phyloP scores from a whole-genome alignment of 1,284 basidiomycete species.

The Papiliotrema fonsecae region DNA sequence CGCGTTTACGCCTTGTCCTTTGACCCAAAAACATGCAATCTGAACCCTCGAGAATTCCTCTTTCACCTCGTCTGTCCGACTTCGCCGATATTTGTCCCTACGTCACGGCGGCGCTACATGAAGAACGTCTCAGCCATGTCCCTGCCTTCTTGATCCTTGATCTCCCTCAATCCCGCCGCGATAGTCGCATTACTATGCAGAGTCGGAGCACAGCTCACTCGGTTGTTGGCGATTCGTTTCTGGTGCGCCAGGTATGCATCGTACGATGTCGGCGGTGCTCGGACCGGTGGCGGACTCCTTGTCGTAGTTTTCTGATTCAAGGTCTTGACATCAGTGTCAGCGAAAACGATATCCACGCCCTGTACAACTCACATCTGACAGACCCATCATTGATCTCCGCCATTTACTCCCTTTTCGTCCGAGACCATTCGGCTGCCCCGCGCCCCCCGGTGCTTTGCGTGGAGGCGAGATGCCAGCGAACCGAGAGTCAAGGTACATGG shows the following conservation, averaged over 20 bases:
- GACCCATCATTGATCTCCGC: slow-evolving; percentile 28
- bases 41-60: no score
- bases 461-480: slow-evolving; percentile 18
- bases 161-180: slow-evolving; percentile 25
- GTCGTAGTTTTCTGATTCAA: not conserved
- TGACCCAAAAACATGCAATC: no score
- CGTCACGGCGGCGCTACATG: no score
- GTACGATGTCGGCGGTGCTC: slow-evolving; percentile 28
- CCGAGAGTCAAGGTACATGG: not conserved
- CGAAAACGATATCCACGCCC: no score
- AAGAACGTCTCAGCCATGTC: slow-evolving; percentile 42
- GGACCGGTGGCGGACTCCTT: not conserved
- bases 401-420: slow-evolving; percentile 30
- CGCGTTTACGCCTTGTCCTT: no score
- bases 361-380: slow-evolving; percentile 9
- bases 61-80: no score
- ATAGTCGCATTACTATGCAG: slow-evolving; percentile 29
- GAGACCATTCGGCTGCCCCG: slow-evolving; percentile 7
- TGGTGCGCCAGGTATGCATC: slow-evolving; percentile 33
- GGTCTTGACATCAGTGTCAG: no score
- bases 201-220: slow-evolving; percentile 26
- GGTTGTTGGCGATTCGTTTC: slow-evolving; percentile 19
- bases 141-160: slow-evolving; percentile 35
- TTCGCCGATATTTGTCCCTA: no score
- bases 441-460: slow-evolving; percentile 9